These are phyloP conservation scores for Ilex paraguariensis DNA, from an alignment of 305 asterid genomes.

Conservation along the genomic window DNA sequence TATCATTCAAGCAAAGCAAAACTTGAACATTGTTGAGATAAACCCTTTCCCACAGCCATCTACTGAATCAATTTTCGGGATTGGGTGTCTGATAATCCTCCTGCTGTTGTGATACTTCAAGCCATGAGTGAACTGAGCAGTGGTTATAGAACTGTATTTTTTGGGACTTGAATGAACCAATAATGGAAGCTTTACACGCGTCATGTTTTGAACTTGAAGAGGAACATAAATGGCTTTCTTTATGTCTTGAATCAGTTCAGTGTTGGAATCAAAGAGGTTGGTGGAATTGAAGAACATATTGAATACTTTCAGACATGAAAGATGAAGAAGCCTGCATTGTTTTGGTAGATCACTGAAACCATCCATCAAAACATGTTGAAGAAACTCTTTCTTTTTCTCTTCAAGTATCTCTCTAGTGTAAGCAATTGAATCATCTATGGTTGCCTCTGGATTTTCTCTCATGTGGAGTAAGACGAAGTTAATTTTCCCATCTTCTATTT, in stretches of 20 bases:
- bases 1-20: no score
- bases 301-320: slow-evolving; percentile 45
- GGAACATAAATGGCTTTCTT: slow-evolving; percentile 47
- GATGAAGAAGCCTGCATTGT: slow-evolving; percentile 35
- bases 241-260: slow-evolving; percentile 37
- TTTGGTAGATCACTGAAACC: slow-evolving; percentile 17
- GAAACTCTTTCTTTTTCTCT: slow-evolving; percentile 34
- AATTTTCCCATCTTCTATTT: slow-evolving; percentile 46
- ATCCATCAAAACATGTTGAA: slow-evolving; percentile 31
- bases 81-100: no score
- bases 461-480: slow-evolving; percentile 47
- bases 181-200: not conserved
- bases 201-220: not conserved
- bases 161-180: not conserved
- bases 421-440: slow-evolving; percentile 34
- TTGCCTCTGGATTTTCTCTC: slow-evolving; percentile 23
- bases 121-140: not conserved
- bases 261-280: slow-evolving; percentile 39
- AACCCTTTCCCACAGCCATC: no score
- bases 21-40: no score
- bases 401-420: slow-evolving; percentile 24
- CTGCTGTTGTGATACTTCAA: no score
- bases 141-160: not conserved
- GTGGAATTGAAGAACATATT: slow-evolving; percentile 51
- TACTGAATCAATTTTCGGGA: no score